A percentile compares a stretch with the other conserved stretches of the same genome.
Evolutionary conservation across 176 grass and related monocot species (phyloP).

Genomic region (Triticum aestivum): IWGSC_CS_RefSeq_v2.1 NC_057802.1:40868086-40868585

Average conservation of each 20-base stretch:
- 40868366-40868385: background rate
- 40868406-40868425: background rate
- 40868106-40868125: background rate
- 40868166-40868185: no score
- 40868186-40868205: no score
- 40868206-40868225: background rate
- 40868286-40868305: background rate
- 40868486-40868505: no score
- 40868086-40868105: background rate
- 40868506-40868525: background rate
- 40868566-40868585: background rate
- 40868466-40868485: no score
- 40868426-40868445: background rate
- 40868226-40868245: background rate
- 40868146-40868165: background rate
- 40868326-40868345: background rate
- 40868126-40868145: no score
- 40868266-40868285: background rate
- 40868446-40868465: background rate
- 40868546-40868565: background rate
- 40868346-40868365: background rate
- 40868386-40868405: background rate
- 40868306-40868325: background rate
- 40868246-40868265: background rate
- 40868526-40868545: background rate